A percentile compares a stretch with the other conserved stretches of the same genome.
Evolutionary conservation across 371 early-diverging fungal genomes (phyloP).

Genomic region (Haplosporangium sp.): DNA sequence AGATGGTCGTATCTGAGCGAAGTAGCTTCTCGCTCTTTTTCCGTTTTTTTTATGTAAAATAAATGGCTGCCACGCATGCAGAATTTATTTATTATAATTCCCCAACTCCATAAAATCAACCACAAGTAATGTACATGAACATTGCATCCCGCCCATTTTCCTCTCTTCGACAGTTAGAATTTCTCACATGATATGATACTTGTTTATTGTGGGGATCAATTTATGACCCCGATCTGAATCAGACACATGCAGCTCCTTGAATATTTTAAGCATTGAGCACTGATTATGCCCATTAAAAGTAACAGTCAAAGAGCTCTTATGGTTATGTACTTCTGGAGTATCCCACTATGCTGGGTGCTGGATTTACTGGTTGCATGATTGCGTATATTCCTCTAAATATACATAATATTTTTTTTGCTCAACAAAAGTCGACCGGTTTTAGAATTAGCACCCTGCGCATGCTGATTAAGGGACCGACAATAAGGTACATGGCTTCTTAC

Average conservation of each 20-base stretch:
- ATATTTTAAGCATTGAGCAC: neutral
- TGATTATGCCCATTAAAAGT: neutral
- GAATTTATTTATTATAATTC: neutral
- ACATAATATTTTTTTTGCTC: no score
- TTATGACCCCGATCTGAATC: neutral
- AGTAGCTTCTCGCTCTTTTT: neutral
- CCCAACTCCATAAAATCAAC: constrained; percentile 1
- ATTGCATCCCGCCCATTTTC: no score
- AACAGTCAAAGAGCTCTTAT: neutral
- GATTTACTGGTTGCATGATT: neutral
- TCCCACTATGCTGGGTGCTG: constrained; percentile 1
- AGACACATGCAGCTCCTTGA: neutral
- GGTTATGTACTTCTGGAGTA: constrained; percentile 1
- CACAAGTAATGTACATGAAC: no score
- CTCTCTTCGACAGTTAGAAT: no score
- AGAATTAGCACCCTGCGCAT: neutral
- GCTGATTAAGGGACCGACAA: neutral
- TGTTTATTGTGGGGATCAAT: neutral
- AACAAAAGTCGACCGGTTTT: no score
- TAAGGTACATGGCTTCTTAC: neutral
- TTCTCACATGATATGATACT: no score
- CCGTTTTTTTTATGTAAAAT: no score
- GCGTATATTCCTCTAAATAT: no score
- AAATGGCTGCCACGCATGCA: neutral
- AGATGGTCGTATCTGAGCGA: constrained; percentile 62